Base-by-base conservation (phyloP, 2,329 filamentous ascomycete genomes). In the Tympanopsis confertula region DNA sequence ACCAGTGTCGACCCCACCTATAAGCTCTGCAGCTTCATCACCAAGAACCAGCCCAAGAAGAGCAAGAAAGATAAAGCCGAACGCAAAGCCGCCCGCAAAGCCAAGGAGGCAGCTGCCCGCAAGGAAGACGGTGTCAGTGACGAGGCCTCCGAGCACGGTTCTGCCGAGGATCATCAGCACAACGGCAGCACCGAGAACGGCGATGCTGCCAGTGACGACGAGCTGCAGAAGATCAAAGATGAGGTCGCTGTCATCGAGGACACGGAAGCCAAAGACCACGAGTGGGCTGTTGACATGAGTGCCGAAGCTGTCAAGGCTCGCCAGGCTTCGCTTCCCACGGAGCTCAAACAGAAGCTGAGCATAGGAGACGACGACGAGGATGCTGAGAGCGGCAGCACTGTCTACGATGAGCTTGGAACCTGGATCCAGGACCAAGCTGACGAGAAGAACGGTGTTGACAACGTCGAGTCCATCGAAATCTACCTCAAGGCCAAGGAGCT, bases 401-500 rank as follows among this genome's bases (percentile, higher is more conserved):
- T 75, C 56, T 98, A 96, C 57, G 88, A 95, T 56, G 77, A 86
- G 50, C 78, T 98, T 46, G 91, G 88, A 55, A 85, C 82, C 63
- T 98, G 91, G 91, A 85, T 98, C 52, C 73, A 85, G 53, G 69
- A 69, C 42, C 71, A 88, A 55, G 78, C 80, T 41, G 70, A 77
- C 41, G 73, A 76, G 45, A 79, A 82, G 62, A 84, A 82, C 44
- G 70, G 78, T 50, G 70, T 94, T 50, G 71, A 78, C 63, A 79
- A 87, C 42, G 74, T 98, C 46, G 80, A 86, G 54, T 88, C 93
- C 53, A 73, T 96, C 47, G 82, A 88, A 28, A 86, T 98, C 57
- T 96, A 94, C 63, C 67, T 93, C 64, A 96, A 98, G 73, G 89
- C 89, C 46, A 91, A 94, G 68, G 91, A 96, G 51, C 71, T 96